Evolutionary conservation across 345 rosid species (phyloP).

Genomic region (Nephelium lappaceum): DNA sequence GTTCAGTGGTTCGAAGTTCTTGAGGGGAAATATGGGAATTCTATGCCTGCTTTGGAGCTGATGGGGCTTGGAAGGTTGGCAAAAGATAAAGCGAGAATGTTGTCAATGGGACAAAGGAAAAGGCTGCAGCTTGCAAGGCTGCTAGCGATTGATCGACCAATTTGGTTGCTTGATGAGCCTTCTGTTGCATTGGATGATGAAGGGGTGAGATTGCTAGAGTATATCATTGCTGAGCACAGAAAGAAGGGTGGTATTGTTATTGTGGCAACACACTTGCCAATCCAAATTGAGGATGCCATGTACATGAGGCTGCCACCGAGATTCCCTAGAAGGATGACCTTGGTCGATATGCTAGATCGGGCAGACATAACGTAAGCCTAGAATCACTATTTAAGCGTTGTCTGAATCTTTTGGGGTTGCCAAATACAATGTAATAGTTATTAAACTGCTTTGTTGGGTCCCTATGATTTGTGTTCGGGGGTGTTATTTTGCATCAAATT

Average conservation of each 20-base stretch:
- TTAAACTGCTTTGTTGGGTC: not conserved
- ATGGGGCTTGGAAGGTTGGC: conserved; percentile 87
- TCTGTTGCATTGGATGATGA: conserved; percentile 86
- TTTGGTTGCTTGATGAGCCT: conserved; percentile 89
- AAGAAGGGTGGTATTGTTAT: conserved; percentile 83
- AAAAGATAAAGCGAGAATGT: conserved; percentile 77
- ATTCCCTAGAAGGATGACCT: conserved; percentile 80
- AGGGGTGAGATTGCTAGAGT: conserved; percentile 76
- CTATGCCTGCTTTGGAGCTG: conserved; percentile 75
- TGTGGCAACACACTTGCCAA: conserved; percentile 86
- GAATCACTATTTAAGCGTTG: not conserved
- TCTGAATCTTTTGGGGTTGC: not conserved
- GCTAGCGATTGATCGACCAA: conserved; percentile 81
- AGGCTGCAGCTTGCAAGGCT: conserved; percentile 84
- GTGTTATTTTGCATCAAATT: too few relatives aligned
- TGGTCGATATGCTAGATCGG: conserved; percentile 80
- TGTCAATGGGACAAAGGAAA: conserved; percentile 92
- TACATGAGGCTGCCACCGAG: conserved; percentile 76
- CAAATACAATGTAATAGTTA: not conserved
- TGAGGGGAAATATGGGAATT: conserved; percentile 71
- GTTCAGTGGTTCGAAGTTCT: conserved; percentile 88
- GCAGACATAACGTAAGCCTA: conserved; percentile 46
- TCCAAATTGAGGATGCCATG: conserved; percentile 83
- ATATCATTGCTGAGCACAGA: conserved; percentile 69
- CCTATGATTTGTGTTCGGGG: not conserved